Evolutionary conservation across 176 grass and related monocot species (phyloP), one percentile per base, ranked within the genome.

Genomic region (Raddia distichophylla): DNA sequence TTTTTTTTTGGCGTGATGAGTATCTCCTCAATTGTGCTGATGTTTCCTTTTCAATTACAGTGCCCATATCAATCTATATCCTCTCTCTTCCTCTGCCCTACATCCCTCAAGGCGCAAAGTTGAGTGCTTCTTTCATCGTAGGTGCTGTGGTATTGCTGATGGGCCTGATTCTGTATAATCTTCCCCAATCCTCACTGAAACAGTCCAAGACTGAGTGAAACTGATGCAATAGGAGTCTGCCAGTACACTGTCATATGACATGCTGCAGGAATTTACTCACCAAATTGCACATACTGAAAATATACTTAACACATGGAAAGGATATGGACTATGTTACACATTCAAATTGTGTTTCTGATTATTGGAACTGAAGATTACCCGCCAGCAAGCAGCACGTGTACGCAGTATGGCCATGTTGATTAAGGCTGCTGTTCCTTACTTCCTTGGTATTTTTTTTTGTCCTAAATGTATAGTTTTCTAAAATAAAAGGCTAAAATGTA

Each of bases 21-120:
- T 74, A 7, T 59, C 13, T 67, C 14, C 4, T 60, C n/a, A 48
- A 73, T 14, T 0, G 1, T 58, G 64, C 63, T 88, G 44, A 80
- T 83, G 15, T 16, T 67, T 78, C 53, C 5, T 37, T 87, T 70
- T 75, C 54, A 45, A 64, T 37, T 87, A 66, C 86, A 97, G 94
- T 97, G 69, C 92, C 94, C 43, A 85, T 91, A 81, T 89, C 94
- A 64, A 94, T 97, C 73, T 97, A 92, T 50, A 67, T 97, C 66
- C 86, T 94, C 35, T 94, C 94, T 14, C 90, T 94, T 74, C 92
- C 92, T 73, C 86, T 97, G 74, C 92, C 92, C 18, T 94, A 97
- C 76, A 89, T 94, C 19, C 92, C 92, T 60, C 85, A 91, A 75
- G 90, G 88, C 0, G 35, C 92, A 55, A 75, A 71, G 10, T 73